phyloP scores from a whole-genome alignment of 257 asterid genomes.

The Lithospermum erythrorhizon region DNA sequence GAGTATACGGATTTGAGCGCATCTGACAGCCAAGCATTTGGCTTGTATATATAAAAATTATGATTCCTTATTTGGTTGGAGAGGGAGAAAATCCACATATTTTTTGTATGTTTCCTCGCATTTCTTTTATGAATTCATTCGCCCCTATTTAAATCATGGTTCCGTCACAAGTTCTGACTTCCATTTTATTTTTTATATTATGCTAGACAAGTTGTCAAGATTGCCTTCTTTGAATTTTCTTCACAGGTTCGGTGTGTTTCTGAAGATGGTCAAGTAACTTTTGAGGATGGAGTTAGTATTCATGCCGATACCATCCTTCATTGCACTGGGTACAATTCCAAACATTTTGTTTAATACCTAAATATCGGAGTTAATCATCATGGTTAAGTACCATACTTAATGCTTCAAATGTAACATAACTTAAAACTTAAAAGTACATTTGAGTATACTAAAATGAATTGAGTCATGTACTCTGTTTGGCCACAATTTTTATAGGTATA shows the following conservation, averaged over 20 bases:
- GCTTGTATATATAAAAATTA: too few species aligned
- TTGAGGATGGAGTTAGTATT: conserved; percentile 40
- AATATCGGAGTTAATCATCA: background rate
- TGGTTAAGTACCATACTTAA: background rate
- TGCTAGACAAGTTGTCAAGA: background rate
- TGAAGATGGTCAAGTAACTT: conserved; percentile 41
- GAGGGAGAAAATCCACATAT: too few species aligned
- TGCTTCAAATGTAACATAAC: too few species aligned
- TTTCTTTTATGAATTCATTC: too few species aligned
- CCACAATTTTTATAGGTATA: conserved; percentile 23
- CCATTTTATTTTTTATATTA: background rate
- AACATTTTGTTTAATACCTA: background rate
- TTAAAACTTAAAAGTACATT: too few species aligned
- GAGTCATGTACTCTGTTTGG: too few species aligned
- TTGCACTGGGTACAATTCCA: conserved; percentile 43
- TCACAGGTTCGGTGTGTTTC: conserved; percentile 29
- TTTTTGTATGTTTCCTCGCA: too few species aligned
- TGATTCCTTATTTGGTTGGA: too few species aligned
- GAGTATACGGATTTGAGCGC: too few species aligned
- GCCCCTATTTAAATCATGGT: background rate
- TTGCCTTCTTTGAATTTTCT: background rate
- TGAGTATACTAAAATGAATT: too few species aligned
- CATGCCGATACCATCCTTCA: conserved; percentile 45
- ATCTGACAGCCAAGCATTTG: too few species aligned
- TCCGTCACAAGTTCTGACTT: background rate